These are phyloP conservation scores for Beauveria sp. DNA, from an alignment of 2,329 filamentous ascomycete genomes.

Conservation along the genomic window DNA sequence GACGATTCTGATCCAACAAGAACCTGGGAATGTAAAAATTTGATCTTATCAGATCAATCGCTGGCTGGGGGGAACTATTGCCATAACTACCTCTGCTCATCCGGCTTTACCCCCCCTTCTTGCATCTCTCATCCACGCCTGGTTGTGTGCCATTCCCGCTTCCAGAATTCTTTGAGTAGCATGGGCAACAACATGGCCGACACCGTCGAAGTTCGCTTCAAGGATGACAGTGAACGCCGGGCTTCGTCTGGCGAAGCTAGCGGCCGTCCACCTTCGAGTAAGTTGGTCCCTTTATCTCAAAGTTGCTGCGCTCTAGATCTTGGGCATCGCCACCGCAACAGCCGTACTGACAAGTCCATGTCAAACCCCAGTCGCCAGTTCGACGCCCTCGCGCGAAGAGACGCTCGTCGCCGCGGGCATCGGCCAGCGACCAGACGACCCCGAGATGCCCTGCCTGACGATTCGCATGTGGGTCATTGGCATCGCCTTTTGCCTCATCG, in stretches of 20 bases:
- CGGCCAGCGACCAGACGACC: slow-evolving; percentile 21
- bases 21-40: neutral
- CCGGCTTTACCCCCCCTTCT: neutral
- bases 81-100: neutral
- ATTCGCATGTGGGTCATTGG: slow-evolving; percentile 32
- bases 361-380: neutral
- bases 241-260: neutral
- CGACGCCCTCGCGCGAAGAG: slow-evolving; percentile 15
- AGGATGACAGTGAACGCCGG: neutral
- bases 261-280: neutral
- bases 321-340: no score
- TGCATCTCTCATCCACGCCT: neutral
- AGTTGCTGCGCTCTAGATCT: no score
- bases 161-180: neutral
- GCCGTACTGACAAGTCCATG: no score
- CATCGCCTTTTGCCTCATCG: slow-evolving; percentile 28
- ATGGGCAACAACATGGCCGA: neutral
- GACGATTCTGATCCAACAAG: neutral
- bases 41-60: slow-evolving; percentile 12
- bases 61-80: neutral
- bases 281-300: neutral
- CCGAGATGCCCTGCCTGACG: slow-evolving; percentile 26
- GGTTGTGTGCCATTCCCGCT: neutral
- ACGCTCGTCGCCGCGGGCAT: slow-evolving; percentile 24
- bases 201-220: slow-evolving; percentile 5